phyloP scores from a whole-genome alignment of 495 filamentous ascomycete species.

The Penicillium robsamsonii region DNA sequence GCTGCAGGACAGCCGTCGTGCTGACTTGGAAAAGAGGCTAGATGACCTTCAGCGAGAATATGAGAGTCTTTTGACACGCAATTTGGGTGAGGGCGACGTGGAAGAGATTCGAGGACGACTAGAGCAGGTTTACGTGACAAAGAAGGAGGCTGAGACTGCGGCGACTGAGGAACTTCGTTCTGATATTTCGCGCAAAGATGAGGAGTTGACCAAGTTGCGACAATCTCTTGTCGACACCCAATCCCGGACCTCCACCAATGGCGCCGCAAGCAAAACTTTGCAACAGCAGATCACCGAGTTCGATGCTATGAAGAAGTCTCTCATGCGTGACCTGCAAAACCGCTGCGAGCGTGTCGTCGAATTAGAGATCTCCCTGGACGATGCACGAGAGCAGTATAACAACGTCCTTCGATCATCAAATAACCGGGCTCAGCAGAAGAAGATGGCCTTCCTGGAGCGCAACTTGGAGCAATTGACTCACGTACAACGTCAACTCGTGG shows the following conservation, averaged over 20 bases:
- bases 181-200: slow-evolving; percentile 66
- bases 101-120: slow-evolving; percentile 79
- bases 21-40: slow-evolving; percentile 72
- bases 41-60: slow-evolving; percentile 74
- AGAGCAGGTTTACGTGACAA: slow-evolving; percentile 69
- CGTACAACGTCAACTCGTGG: slow-evolving; percentile 94
- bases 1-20: slow-evolving; percentile 61
- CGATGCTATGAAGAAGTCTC: slow-evolving; percentile 98
- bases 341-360: slow-evolving; percentile 97
- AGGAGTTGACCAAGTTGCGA: slow-evolving; percentile 75
- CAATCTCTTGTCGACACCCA: slow-evolving; percentile 71
- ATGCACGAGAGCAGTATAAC: slow-evolving; percentile 98
- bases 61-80: slow-evolving; percentile 75
- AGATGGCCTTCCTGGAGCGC: slow-evolving; percentile 98
- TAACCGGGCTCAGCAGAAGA: slow-evolving; percentile 98
- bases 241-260: slow-evolving; percentile 60
- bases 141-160: slow-evolving; percentile 66
- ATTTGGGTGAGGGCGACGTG: slow-evolving; percentile 71
- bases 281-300: slow-evolving; percentile 98
- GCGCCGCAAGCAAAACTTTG: slow-evolving; percentile 84
- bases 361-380: slow-evolving; percentile 93
- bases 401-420: slow-evolving; percentile 93
- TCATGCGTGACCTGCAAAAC: slow-evolving; percentile 98
- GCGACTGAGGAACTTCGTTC: slow-evolving; percentile 68
- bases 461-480: slow-evolving; percentile 97